Evolutionary conservation across 257 asterid genomes (phyloP).

Genomic region (Avicennia marina): DNA sequence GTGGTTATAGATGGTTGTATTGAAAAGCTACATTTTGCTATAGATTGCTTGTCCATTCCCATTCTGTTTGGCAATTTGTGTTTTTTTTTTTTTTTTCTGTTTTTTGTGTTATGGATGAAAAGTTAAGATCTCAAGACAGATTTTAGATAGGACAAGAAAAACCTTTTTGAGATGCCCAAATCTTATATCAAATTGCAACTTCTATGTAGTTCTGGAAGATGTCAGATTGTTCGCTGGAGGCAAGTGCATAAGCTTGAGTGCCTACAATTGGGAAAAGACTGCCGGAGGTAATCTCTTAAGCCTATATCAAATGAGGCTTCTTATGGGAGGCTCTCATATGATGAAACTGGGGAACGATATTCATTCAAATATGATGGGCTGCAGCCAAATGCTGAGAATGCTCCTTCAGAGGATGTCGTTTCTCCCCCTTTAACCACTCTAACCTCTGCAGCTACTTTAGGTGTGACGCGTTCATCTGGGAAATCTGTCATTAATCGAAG

Average conservation of each 20-base stretch:
- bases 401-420: slow-evolving; percentile 26
- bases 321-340: slow-evolving; percentile 22
- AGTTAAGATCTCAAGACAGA: too few species aligned
- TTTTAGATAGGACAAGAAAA: not conserved
- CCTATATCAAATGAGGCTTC: slow-evolving; percentile 26
- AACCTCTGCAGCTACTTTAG: slow-evolving; percentile 19
- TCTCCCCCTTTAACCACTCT: slow-evolving; percentile 21
- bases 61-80: too few species aligned
- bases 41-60: too few species aligned
- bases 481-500: slow-evolving; percentile 28
- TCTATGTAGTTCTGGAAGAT: slow-evolving; percentile 73
- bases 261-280: slow-evolving; percentile 47
- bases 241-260: slow-evolving; percentile 86
- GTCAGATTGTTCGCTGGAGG: slow-evolving; percentile 90
- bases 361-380: slow-evolving; percentile 17
- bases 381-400: slow-evolving; percentile 25
- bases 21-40: too few species aligned
- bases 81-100: too few species aligned
- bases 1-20: too few species aligned
- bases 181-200: slow-evolving; percentile 13
- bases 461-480: slow-evolving; percentile 23
- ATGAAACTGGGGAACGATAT: slow-evolving; percentile 23
- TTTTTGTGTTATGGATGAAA: too few species aligned
- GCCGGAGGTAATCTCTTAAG: slow-evolving; percentile 27
- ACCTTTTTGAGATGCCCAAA: not conserved